Evolutionary conservation across 2,329 filamentous ascomycete genomes (phyloP), one percentile per base, ranked within the genome.

Genomic region (Stenocarpella maydis): DNA sequence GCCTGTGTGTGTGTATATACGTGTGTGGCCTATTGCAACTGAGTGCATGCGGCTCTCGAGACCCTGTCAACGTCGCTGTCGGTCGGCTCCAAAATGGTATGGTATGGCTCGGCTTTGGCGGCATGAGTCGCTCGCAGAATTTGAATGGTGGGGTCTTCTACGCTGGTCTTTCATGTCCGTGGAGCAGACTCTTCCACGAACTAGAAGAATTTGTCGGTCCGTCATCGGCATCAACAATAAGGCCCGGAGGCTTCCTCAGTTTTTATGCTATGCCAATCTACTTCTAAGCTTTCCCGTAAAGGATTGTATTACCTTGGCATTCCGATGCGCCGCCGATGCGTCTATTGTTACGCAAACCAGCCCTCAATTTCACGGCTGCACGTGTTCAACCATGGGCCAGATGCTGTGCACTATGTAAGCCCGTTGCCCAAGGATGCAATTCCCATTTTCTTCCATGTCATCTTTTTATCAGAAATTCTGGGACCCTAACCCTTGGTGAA

Each of bases 131-230:
- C 41, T 37, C 41, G 64, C 41, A 67, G 64, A 67, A 28, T 67
- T 67, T 67, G 64, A 67, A 58, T 45, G 54, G 64, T 67, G 64
- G 64, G 64, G 50, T 34, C 19, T 53, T 15, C 50, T n/a, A n/a
- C n/a, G n/a, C n/a, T n/a, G 64, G 50, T 34, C 19, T 53, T 15
- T 39, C 64, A 21, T 55, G 64, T 47, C n/a, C 19, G 15, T 34
- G 64, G 64, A 66, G 64, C 39, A 55, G 26, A 37, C 39, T 37
- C 39, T 55, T 34, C 64, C 64, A 39, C 64, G 28, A 47, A 39
- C 64, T 39, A 47, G 43, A 66, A 55, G 37, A 66, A 26, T 66
- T 61, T 61, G 55, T 61, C 55, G 55, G 55, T 61, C 55, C 55
- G 55, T 61, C 41, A 61, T 61, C 55, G 55, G 55, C 55, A 61